Conservation (phyloP, 2,329 filamentous ascomycete species). For the Aspergillus quadricinctus region DNA sequence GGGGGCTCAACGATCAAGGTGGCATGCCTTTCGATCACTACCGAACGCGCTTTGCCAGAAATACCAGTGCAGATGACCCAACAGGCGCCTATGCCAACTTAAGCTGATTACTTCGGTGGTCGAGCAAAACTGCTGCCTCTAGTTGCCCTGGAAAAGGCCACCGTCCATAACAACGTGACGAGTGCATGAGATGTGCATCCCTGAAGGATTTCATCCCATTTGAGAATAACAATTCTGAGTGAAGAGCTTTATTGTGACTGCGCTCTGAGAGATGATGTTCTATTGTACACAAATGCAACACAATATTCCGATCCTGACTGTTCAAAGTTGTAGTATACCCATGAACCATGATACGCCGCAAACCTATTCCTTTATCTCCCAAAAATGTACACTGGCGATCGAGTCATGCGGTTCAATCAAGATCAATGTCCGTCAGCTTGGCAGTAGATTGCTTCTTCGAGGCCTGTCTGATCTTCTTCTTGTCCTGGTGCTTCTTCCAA, state of each 20-base stretch:
- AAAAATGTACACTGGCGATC: constrained; percentile 1
- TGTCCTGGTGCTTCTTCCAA: constrained; percentile 43
- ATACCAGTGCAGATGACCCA: background rate
- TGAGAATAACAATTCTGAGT: constrained; percentile 12
- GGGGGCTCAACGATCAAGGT: background rate
- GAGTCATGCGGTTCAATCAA: background rate
- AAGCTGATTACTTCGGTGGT: background rate
- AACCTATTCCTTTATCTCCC: constrained; percentile 2
- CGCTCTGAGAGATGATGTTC: constrained; percentile 7
- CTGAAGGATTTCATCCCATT: background rate
- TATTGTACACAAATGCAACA: constrained; percentile 15
- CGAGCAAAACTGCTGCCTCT: background rate
- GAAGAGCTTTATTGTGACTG: constrained; percentile 19
- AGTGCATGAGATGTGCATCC: background rate
- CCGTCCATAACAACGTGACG: background rate
- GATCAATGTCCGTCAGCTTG: constrained; percentile 1
- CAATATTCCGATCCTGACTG: background rate
- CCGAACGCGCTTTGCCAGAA: background rate
- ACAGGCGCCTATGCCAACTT: background rate
- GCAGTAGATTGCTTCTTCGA: constrained; percentile 31
- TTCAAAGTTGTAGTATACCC: background rate
- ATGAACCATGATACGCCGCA: constrained; percentile 1
- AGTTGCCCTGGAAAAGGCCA: background rate
- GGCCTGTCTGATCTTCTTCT: constrained; percentile 40
- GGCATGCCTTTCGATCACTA: background rate